Evolutionary conservation across 2,329 filamentous ascomycete genomes (phyloP).

Genomic region (Fusarium kyushuense): DNA sequence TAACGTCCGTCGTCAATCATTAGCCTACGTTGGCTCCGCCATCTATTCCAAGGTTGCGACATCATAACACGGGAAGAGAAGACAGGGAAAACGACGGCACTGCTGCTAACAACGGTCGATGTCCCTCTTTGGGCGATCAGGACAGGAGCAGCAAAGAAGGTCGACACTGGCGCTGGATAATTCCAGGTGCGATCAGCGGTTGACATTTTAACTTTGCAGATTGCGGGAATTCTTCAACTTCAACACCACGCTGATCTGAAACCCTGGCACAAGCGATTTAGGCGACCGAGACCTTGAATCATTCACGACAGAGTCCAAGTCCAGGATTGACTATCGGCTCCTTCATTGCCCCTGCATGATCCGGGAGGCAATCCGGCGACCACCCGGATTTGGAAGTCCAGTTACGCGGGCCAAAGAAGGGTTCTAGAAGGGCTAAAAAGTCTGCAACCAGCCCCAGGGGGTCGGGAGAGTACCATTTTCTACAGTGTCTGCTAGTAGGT

Average conservation of each 20-base stretch:
- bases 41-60: constrained; percentile 10
- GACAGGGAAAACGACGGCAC: constrained; percentile 15
- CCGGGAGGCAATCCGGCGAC: constrained; percentile 42
- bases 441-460: constrained; percentile 32
- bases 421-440: constrained; percentile 49
- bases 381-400: constrained; percentile 40
- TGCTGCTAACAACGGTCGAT: constrained; percentile 30
- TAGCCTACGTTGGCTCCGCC: constrained; percentile 8
- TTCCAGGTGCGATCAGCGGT: neutral
- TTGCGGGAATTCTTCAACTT: constrained; percentile 31
- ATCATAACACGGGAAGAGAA: constrained; percentile 7
- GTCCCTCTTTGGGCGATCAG: constrained; percentile 13
- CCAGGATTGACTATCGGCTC: constrained; percentile 15
- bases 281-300: constrained; percentile 15
- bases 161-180: constrained; percentile 7
- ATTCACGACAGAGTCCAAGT: constrained; percentile 28
- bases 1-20: constrained; percentile 14
- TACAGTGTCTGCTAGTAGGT: constrained; percentile 2
- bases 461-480: constrained; percentile 25
- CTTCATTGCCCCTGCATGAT: constrained; percentile 35
- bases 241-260: constrained; percentile 12
- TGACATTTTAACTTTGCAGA: neutral
- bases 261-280: constrained; percentile 21
- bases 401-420: constrained; percentile 49
- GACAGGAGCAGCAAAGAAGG: constrained; percentile 6